Conservation (phyloP, 805 yeast genomes). For the Saturnispora bothae region DNA sequence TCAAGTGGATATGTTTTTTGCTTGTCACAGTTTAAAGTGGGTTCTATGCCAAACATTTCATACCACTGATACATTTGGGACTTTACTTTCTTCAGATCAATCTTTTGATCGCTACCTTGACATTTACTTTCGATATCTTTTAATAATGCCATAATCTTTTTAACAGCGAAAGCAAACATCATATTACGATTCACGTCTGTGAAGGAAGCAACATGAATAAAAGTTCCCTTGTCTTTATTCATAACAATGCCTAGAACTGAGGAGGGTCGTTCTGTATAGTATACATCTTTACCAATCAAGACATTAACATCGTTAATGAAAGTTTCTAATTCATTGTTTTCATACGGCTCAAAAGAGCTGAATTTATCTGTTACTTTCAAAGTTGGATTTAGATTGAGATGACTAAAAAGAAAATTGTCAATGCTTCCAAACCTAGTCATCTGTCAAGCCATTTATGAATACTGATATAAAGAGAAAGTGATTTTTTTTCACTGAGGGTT, state of each 20-base stretch:
- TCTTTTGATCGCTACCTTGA: not conserved
- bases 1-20: constrained; percentile 4
- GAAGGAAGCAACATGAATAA: constrained; percentile 9
- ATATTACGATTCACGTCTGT: constrained; percentile 1
- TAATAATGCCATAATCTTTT: constrained; percentile 1
- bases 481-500: no score
- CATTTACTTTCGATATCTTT: constrained; percentile 4
- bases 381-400: no score
- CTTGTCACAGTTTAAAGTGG: not conserved
- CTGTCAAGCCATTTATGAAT: no score
- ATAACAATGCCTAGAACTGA: constrained; percentile 9
- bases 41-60: constrained; percentile 3
- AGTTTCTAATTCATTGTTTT: not conserved
- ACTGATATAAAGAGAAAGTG: no score
- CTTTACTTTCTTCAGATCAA: constrained; percentile 1
- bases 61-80: constrained; percentile 6
- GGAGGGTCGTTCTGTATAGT: constrained; percentile 3
- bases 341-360: no score
- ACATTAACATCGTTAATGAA: constrained; percentile 5
- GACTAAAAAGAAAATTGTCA: no score
- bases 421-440: no score
- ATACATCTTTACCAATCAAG: constrained; percentile 6
- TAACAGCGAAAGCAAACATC: constrained; percentile 3
- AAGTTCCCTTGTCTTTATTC: constrained; percentile 10
- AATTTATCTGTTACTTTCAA: no score